phyloP scores from a whole-genome alignment of 176 grass and related monocot species.

The Lolium multiflorum region DNA sequence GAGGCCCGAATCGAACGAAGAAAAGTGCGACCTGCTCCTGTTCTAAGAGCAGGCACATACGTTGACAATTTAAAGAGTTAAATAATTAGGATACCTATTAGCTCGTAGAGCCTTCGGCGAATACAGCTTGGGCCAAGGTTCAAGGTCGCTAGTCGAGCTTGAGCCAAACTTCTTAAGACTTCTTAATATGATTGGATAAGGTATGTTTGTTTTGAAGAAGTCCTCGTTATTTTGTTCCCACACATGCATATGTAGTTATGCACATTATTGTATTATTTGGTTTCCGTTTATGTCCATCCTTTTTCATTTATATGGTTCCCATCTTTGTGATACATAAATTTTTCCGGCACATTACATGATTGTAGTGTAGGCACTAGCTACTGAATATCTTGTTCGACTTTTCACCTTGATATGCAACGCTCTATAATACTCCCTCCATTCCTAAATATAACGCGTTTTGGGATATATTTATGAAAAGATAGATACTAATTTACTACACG shows the following conservation, averaged over 20 bases:
- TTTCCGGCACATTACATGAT: background rate
- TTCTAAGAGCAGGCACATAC: no score
- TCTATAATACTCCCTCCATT: background rate
- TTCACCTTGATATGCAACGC: background rate
- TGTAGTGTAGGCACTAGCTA: background rate
- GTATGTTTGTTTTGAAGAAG: slow-evolving; percentile 18
- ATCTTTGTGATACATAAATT: slow-evolving; percentile 12
- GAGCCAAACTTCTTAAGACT: background rate
- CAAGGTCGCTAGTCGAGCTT: background rate
- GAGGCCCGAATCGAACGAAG: no score
- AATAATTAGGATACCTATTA: no score
- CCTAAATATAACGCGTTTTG: no score
- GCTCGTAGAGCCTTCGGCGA: no score
- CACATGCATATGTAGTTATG: slow-evolving; percentile 14
- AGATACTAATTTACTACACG: no score
- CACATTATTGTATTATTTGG: background rate
- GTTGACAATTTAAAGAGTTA: no score
- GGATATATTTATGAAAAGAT: no score
- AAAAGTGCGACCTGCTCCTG: no score
- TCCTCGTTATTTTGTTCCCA: background rate
- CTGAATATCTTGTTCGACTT: background rate
- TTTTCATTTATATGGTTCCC: slow-evolving; percentile 19
- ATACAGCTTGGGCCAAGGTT: background rate
- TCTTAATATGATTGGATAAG: no score
- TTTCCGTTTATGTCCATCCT: slow-evolving; percentile 18